These are phyloP conservation scores for Cynanchum wilfordii DNA, from an alignment of 257 asterid genomes.

Conservation along the genomic window DNA sequence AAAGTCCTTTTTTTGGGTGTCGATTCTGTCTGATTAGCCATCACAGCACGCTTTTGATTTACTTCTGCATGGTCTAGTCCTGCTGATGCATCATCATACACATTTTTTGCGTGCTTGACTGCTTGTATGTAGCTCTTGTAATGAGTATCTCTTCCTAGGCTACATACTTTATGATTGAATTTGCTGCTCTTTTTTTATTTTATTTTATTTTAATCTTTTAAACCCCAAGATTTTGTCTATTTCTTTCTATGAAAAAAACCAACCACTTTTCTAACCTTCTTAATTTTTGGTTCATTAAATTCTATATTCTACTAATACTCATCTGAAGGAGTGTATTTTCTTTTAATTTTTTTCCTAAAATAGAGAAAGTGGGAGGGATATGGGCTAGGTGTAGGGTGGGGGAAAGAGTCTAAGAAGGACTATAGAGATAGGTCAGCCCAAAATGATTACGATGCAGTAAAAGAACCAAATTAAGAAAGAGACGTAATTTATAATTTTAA, in stretches of 20 bases:
- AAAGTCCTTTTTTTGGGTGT: not conserved
- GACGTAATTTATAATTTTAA: not conserved
- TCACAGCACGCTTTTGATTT: slow-evolving; percentile 5
- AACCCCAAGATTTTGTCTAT: not conserved
- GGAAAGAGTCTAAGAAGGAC: not conserved
- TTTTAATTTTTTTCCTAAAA: not conserved
- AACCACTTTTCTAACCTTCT: no score
- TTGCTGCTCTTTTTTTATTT: not conserved
- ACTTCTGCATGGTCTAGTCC: slow-evolving; percentile 2
- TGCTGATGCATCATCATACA: not conserved
- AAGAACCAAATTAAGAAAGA: not conserved
- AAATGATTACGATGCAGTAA: slow-evolving; percentile 1
- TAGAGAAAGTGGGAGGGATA: not conserved
- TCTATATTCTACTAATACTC: no score
- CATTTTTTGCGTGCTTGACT: slow-evolving; percentile 3
- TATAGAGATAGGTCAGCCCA: not conserved
- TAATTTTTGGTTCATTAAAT: no score
- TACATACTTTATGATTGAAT: not conserved
- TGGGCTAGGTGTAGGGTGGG: not conserved
- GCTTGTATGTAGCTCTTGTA: not conserved
- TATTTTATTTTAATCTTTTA: no score
- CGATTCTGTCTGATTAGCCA: slow-evolving; percentile 3
- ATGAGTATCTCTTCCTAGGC: not conserved
- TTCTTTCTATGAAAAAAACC: not conserved
- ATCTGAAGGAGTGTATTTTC: not conserved